Base-by-base conservation (phyloP, 345 rosid species). In the Eutrema heterophyllum region DNA sequence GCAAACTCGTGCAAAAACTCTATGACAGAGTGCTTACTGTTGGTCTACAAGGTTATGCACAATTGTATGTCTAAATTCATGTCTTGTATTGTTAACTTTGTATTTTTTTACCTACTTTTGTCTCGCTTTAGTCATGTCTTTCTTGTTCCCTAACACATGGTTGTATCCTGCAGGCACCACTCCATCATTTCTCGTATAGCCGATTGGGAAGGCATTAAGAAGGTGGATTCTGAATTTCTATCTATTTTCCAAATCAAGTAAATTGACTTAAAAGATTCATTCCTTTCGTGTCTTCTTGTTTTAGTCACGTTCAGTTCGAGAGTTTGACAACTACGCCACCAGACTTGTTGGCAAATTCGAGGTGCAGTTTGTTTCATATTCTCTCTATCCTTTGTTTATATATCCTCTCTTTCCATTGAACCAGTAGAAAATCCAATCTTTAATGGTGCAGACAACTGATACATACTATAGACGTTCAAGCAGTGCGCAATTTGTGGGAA, bases 41-140 rank as follows among this genome's bases (percentile, higher is more conserved):
- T 78, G 98, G 98, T 56, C 98, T 93, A 71, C 93, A 86, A 82
- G 96, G 85, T 78, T 93, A 87, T 84, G 98, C 97, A 49, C 82
- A 86, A 78, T 61, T 87, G 98, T 91, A 87, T 30, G 98, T 84
- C 73, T 40, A 6, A 68, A 41, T 49, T 63, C 57, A 58, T 63
- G 40, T 68, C 65, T 79, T 51, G 33, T 68, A n/a, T 58, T 32
- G 59, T 38, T 21, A 44, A 26, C 16, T 53, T 38, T 56, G 53
- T 51, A 52, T 1, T 14, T 24, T 27, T 6, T 27, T 13, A 60
- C 51, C 51, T 57, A 24, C 43, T 35, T 35, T 67, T 52, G 21
- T 18, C 46, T 35, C 2, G 21, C 55, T 72, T 59, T 13, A 65
- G 5, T 51, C 43, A 9, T 5, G 7, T 30, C 16, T 57, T 39